Percentiles rank a stretch among this genome's conserved stretches.
Evolutionary conservation across 148 eudicot genomes (phyloP).

Genomic region (Silene uniflora): DNA sequence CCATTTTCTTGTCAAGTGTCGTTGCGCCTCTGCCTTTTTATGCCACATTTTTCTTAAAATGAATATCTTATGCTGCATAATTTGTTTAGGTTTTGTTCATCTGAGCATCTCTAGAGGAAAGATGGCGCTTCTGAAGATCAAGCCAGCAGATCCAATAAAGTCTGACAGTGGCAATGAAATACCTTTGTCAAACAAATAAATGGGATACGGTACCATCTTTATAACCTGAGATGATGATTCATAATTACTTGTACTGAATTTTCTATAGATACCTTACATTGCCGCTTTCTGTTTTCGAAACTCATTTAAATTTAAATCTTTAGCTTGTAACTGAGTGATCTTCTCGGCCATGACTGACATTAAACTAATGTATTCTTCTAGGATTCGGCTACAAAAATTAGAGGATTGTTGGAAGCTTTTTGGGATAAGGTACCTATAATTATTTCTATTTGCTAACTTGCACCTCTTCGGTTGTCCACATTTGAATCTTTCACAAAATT

Average conservation of each 20-base stretch:
- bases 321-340: neutral
- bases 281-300: neutral
- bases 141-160: constrained; percentile 51
- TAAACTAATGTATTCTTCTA: no score
- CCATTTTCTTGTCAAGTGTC: neutral
- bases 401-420: constrained; percentile 66
- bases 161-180: constrained; percentile 53
- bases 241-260: constrained; percentile 1
- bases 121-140: no score
- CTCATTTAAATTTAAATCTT: neutral
- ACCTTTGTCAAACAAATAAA: constrained; percentile 62
- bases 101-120: no score
- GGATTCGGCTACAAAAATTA: constrained; percentile 61
- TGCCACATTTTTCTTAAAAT: no score
- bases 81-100: no score
- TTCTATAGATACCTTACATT: constrained; percentile 7
- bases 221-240: constrained; percentile 8
- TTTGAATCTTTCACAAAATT: constrained; percentile 10
- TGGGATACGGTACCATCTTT: constrained; percentile 73
- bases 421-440: constrained; percentile 79
- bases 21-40: neutral
- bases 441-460: neutral
- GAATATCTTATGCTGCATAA: no score
- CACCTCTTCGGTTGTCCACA: neutral
- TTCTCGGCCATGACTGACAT: constrained; percentile 9